Evolutionary conservation across 257 asterid genomes (phyloP).

Genomic region (Solanum chilense): DNA sequence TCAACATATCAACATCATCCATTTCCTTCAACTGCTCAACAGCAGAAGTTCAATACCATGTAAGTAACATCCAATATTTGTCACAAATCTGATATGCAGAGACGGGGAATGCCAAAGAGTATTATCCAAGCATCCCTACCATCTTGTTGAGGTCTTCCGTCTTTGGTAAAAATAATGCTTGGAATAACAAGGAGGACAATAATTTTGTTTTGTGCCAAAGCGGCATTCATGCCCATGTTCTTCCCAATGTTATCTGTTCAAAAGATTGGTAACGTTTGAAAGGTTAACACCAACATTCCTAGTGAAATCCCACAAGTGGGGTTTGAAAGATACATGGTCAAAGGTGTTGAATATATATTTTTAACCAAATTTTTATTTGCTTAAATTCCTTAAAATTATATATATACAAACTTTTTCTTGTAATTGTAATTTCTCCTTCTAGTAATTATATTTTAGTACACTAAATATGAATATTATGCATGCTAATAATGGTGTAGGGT

Average conservation of each 20-base stretch:
- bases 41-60: slow-evolving; percentile 1
- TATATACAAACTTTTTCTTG: background rate
- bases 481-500: background rate
- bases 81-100: background rate
- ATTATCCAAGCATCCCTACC: slow-evolving; percentile 26
- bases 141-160: slow-evolving; percentile 52
- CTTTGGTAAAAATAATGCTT: slow-evolving; percentile 76
- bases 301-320: background rate
- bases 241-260: slow-evolving; percentile 60
- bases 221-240: slow-evolving; percentile 91
- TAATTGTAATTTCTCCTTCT: background rate
- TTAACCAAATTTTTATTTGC: background rate
- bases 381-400: background rate
- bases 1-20: slow-evolving; percentile 90
- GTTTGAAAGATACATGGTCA: background rate
- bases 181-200: slow-evolving; percentile 57
- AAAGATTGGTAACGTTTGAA: background rate
- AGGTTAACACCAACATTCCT: background rate
- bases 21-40: slow-evolving; percentile 79
- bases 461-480: background rate
- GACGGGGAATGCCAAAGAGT: background rate
- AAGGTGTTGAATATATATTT: background rate
- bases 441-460: background rate
- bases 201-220: slow-evolving; percentile 87
- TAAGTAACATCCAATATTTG: background rate